A percentile compares a stretch with the other conserved stretches of the same genome.
phyloP scores from a whole-genome alignment of 2,329 filamentous ascomycete genomes.

The Colletotrichum tropicicola region DNA sequence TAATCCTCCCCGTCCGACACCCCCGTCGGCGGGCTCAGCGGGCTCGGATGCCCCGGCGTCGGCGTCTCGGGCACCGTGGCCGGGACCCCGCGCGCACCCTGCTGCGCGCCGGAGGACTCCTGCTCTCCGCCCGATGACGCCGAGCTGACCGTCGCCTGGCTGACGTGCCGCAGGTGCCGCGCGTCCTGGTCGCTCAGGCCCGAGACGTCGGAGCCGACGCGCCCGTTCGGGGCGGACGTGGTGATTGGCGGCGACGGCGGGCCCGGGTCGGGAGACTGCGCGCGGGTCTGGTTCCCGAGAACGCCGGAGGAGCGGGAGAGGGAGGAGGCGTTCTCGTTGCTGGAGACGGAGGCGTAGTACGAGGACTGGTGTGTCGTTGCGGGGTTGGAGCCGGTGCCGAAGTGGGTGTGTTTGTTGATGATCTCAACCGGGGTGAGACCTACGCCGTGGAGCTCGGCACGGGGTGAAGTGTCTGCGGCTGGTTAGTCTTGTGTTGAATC shows the following conservation, averaged over 20 bases:
- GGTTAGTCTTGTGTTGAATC: too few species aligned
- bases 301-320: constrained; percentile 28
- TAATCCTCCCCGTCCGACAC: constrained; percentile 37
- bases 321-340: constrained; percentile 29
- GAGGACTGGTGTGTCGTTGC: constrained; percentile 40
- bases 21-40: constrained; percentile 38
- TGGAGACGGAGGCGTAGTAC: constrained; percentile 36
- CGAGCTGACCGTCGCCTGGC: constrained; percentile 50
- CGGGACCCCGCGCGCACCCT: constrained; percentile 1
- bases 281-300: constrained; percentile 19
- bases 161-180: constrained; percentile 51
- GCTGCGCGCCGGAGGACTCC: neutral
- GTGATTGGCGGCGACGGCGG: constrained; percentile 7
- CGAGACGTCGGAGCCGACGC: constrained; percentile 49
- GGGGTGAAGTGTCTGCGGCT: constrained; percentile 51
- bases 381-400: constrained; percentile 34
- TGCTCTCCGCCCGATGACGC: constrained; percentile 15
- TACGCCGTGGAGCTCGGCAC: constrained; percentile 55
- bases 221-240: constrained; percentile 18
- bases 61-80: constrained; percentile 24
- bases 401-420: constrained; percentile 45
- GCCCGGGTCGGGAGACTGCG: constrained; percentile 23
- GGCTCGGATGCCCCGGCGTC: constrained; percentile 18
- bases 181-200: constrained; percentile 50
- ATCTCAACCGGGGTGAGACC: constrained; percentile 49